Evolutionary conservation across 1,139 yeast genomes (phyloP), one percentile per base, ranked within the genome.

Genomic region (Scheffersomyces titani): DNA sequence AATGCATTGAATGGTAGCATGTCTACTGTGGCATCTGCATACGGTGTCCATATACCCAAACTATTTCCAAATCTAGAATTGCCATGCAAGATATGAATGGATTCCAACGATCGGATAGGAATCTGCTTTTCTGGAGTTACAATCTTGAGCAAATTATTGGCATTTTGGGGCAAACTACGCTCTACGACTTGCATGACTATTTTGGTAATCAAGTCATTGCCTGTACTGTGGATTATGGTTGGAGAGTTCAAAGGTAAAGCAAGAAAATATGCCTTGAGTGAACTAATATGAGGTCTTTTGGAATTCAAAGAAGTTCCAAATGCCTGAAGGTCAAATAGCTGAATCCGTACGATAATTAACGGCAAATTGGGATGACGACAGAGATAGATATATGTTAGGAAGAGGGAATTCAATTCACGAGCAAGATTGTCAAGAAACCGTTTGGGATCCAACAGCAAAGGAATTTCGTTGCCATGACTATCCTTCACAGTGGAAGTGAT

Each of bases 171-270:
- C 5, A 89, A 64, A 7, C 86, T 76, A 53, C 81, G 69, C 61
- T 85, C 86, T 5, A 89, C 77, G 2, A 86, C 81, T 63, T 87
- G 92, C 44, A 88, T 62, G 1, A 89, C 83, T 4, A 88, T 76
- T 49, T 80, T 78, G 1, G 87, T 72, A 3, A 83, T 79, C 51
- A 81, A 74, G 57, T 78, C 81, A 47, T 71, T 72, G 13, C 81
- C 74, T 1, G 83, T 76, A 0, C 89, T 75, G 68, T 89, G 93
- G 18, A 89, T 82, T 5, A 90, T 68, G 62, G 84, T 82, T 1
- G 92, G 89, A 1, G 94, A 86, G 52, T 88, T 86, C 57, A 80
- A 62, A 0, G 96, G 92, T 9, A 90, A 72, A 0, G 89, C 91
- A 30, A 90, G 66, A 63, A 87, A 89, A 59, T 80, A 83, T 0